Evolutionary conservation across 345 rosid genomes (phyloP).

Genomic region (Laguncularia racemosa): DNA sequence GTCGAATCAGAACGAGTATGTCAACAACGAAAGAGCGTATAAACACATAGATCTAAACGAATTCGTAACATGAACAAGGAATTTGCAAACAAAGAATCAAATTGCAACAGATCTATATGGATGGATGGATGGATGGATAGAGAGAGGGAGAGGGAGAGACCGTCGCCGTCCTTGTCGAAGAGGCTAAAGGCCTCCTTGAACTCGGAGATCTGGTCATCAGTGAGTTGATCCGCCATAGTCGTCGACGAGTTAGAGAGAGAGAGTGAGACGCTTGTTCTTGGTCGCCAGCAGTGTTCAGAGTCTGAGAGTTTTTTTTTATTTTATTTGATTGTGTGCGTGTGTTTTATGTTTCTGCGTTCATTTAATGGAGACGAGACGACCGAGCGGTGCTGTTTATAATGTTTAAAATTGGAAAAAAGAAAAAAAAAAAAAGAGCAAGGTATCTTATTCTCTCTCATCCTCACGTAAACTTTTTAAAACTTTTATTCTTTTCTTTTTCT

Average conservation of each 20-base stretch:
- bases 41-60: conserved; percentile 1
- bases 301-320: too few species aligned
- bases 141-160: conserved; percentile 13
- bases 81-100: background rate
- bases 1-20: too few species aligned
- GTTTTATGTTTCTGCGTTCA: too few species aligned
- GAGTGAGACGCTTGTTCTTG: background rate
- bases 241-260: background rate
- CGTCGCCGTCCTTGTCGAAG: conserved; percentile 38
- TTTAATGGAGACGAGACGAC: too few species aligned
- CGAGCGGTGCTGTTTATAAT: too few species aligned
- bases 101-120: background rate
- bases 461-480: too few species aligned
- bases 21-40: background rate
- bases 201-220: conserved; percentile 34
- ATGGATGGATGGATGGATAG: background rate
- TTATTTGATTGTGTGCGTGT: too few species aligned
- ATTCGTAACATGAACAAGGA: background rate
- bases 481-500: too few species aligned
- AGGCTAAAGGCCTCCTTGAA: conserved; percentile 39
- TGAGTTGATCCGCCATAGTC: conserved; percentile 29
- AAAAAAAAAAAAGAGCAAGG: too few species aligned
- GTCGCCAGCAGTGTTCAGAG: too few species aligned
- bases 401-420: too few species aligned
- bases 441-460: too few species aligned